These are phyloP conservation scores for Boletus tylopilopsis DNA, from an alignment of 768 basidiomycete genomes.

Conservation along the genomic window DNA sequence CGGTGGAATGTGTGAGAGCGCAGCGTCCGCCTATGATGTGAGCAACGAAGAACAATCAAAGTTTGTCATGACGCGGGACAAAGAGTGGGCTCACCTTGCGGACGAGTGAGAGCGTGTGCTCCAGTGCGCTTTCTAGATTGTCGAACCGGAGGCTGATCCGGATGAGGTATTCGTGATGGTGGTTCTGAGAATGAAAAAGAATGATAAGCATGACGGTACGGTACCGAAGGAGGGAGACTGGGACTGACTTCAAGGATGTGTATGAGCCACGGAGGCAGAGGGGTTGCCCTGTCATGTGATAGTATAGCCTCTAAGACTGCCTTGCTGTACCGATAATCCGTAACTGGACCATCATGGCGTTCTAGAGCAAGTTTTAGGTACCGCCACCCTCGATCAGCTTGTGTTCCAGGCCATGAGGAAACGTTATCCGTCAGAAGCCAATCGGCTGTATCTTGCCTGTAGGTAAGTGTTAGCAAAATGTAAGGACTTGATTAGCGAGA, in stretches of 20 bases:
- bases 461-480: slow-evolving; percentile 4
- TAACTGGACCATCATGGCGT: slow-evolving; percentile 68
- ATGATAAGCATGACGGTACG: background rate
- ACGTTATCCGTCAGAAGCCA: slow-evolving; percentile 85
- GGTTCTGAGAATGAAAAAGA: slow-evolving; percentile 35
- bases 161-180: slow-evolving; percentile 83
- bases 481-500: background rate
- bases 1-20: slow-evolving; percentile 48
- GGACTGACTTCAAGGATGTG: slow-evolving; percentile 64
- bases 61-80: background rate
- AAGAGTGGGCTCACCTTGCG: slow-evolving; percentile 53
- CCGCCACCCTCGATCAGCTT: slow-evolving; percentile 80
- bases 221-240: background rate
- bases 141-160: slow-evolving; percentile 76
- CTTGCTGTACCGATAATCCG: slow-evolving; percentile 74
- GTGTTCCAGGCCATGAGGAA: slow-evolving; percentile 78
- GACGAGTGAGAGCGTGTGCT: slow-evolving; percentile 67
- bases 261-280: slow-evolving; percentile 82
- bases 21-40: slow-evolving; percentile 50
- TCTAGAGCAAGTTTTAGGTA: slow-evolving; percentile 80
- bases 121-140: slow-evolving; percentile 70
- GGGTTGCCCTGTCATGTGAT: slow-evolving; percentile 52
- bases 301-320: slow-evolving; percentile 74
- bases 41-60: slow-evolving; percentile 1
- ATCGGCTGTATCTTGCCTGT: slow-evolving; percentile 66